These are phyloP conservation scores for Podospora pseudopauciseta DNA, from an alignment of 495 filamentous ascomycete genomes.

Conservation along the genomic window DNA sequence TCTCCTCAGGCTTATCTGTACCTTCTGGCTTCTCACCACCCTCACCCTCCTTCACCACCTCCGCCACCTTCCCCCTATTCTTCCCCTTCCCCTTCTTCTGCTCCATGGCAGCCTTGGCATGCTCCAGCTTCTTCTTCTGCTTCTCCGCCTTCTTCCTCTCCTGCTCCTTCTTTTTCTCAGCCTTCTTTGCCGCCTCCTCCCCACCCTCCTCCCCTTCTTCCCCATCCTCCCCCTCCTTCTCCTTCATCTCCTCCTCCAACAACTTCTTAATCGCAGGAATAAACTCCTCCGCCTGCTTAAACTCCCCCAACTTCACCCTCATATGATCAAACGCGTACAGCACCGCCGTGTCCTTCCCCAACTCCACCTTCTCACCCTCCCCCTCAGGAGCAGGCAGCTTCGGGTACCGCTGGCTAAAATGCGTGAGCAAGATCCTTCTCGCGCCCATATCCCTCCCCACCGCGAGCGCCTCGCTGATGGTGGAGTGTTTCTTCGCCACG, in stretches of 20 bases:
- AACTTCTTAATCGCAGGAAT: conserved; percentile 68
- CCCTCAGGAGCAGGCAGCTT: conserved; percentile 61
- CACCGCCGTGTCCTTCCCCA: conserved; percentile 46
- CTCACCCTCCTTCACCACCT: neutral
- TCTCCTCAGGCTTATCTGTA: neutral
- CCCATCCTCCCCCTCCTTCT: conserved; percentile 11
- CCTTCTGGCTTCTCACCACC: neutral
- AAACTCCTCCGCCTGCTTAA: conserved; percentile 70
- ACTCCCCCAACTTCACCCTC: conserved; percentile 75
- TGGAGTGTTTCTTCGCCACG: conserved; percentile 83
- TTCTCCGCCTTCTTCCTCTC: neutral
- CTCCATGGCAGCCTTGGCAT: neutral
- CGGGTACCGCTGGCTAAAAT: conserved; percentile 95
- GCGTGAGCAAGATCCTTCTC: conserved; percentile 72
- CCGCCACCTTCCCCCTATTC: neutral
- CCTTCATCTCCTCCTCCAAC: conserved; percentile 41
- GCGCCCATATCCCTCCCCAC: conserved; percentile 77
- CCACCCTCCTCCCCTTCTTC: neutral
- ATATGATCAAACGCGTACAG: conserved; percentile 89
- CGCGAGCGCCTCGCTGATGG: conserved; percentile 74
- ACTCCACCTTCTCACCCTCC: neutral
- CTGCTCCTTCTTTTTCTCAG: neutral
- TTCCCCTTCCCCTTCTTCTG: neutral
- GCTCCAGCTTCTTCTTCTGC: neutral
- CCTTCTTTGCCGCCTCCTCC: neutral